Base-by-base conservation (phyloP, 306 rosid genomes). In the Cicer yamashitae region DNA sequence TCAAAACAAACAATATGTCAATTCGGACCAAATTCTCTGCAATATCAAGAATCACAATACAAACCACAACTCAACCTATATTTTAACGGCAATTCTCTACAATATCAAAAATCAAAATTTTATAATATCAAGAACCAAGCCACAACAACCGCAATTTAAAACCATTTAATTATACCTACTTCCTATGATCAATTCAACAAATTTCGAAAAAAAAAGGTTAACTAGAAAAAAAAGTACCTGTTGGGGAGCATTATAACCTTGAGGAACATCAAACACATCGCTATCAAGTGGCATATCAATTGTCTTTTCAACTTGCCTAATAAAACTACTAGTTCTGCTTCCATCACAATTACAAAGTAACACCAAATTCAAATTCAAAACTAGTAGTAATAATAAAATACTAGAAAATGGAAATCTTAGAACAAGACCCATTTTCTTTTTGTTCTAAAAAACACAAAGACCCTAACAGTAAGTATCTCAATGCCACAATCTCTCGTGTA, bases 171-270 rank as follows among this genome's bases (percentile, higher is more conserved):
- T 22, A 17, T 7, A 10, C 25, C 6, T 15, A 15, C 25, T 53
- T 14, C 9, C 2, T 53, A 3, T 18, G 11, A 53, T 7, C 6
- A 6, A 17, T 53, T 3, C 6, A 5, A 50, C 7, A 57, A 57
- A 20, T 20, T 57, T 57, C 38, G 10, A 56, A 10, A 56, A 20
- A 20, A 4, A 9, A 2, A 50, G n/a, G 41, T 20, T 46, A 45
- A 46, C 3, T 5, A 48, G 13, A n/a, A 47, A 7, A 43, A 14
- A 17, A 22, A 22, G 6, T 51, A 86, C 98, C 89, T 91, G 98
- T 40, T 91, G 96, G 1, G 98, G 91, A 59, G 96, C 86, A 77
- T 94, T 94, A 22, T 82, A 80, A 22, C 97, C 96, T 1, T 87
- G 64, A 74, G 97, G 96, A 5, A 78, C 77, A 22, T 54, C 69